These are phyloP conservation scores for Leishmania martiniquensis DNA, from an alignment of 208 protist genomes.

Conservation along the genomic window DNA sequence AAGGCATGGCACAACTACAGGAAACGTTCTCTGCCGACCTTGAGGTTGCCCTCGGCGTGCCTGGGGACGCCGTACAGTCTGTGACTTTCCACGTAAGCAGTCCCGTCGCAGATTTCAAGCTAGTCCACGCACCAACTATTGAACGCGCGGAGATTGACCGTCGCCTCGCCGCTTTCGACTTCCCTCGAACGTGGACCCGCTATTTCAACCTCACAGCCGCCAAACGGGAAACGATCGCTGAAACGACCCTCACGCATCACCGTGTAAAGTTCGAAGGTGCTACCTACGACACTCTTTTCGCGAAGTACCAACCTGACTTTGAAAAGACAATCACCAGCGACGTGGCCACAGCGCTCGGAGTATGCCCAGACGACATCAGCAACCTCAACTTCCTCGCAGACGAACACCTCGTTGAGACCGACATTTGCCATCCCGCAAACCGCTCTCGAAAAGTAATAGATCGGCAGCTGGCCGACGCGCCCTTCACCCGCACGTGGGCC, in stretches of 20 bases:
- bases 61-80: conserved; percentile 20
- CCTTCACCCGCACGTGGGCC: conserved; percentile 32
- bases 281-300: conserved; percentile 15
- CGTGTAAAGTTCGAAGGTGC: conserved; percentile 27
- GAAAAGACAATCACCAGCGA: conserved; percentile 25
- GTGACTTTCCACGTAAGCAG: conserved; percentile 32
- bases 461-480: conserved; percentile 5
- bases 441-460: conserved; percentile 12
- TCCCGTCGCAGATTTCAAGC: conserved; percentile 28
- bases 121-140: conserved; percentile 18
- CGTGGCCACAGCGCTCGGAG: neutral
- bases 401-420: conserved; percentile 34
- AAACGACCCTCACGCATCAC: conserved; percentile 30
- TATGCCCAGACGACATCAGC: neutral
- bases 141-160: conserved; percentile 24
- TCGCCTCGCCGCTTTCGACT: conserved; percentile 27
- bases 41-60: conserved; percentile 11
- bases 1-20: conserved; percentile 20
- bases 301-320: neutral
- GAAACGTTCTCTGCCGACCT: conserved; percentile 41
- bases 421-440: conserved; percentile 18
- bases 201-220: conserved; percentile 20
- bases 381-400: conserved; percentile 30
- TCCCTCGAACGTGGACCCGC: conserved; percentile 40
- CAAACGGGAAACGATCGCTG: neutral